Conservation (phyloP, 371 early-diverging fungal genomes). For the Syncephalastrum monosporum region DNA sequence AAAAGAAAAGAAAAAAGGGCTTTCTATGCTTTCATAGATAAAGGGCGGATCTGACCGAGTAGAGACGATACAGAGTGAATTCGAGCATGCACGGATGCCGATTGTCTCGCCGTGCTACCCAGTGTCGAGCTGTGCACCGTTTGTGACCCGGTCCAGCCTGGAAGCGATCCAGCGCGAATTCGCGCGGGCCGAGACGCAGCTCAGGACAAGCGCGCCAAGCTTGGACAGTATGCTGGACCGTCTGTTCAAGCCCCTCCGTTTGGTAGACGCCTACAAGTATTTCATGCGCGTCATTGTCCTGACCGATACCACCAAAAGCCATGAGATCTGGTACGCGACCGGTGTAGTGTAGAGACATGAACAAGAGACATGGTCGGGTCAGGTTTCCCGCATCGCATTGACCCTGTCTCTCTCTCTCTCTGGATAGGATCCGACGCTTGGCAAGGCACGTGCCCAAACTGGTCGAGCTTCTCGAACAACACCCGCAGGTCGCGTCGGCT, state of each 20-base stretch:
- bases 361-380: no score
- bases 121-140: slow-evolving; percentile 29
- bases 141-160: slow-evolving; percentile 33
- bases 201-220: neutral
- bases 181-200: slow-evolving; percentile 21
- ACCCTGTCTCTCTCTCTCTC: no score
- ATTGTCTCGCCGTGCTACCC: slow-evolving; percentile 50
- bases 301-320: slow-evolving; percentile 22
- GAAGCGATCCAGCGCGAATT: slow-evolving; percentile 31
- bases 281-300: slow-evolving; percentile 28
- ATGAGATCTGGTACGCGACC: slow-evolving; percentile 40
- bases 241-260: slow-evolving; percentile 29
- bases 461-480: slow-evolving; percentile 22
- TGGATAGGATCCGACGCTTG: slow-evolving; percentile 36
- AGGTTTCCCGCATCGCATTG: no score
- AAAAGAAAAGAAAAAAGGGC: slow-evolving; percentile 2
- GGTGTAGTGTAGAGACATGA: no score
- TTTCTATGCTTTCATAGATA: no score
- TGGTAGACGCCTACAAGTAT: slow-evolving; percentile 21
- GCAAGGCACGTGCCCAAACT: slow-evolving; percentile 28
- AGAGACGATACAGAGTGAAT: slow-evolving; percentile 16
- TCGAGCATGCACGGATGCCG: slow-evolving; percentile 33
- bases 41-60: neutral
- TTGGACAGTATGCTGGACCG: slow-evolving; percentile 13
- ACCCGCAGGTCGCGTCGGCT: slow-evolving; percentile 9